phyloP scores from a whole-genome alignment of 192 early-diverging fungal species.

The Bifiguratus adelaidae region DNA sequence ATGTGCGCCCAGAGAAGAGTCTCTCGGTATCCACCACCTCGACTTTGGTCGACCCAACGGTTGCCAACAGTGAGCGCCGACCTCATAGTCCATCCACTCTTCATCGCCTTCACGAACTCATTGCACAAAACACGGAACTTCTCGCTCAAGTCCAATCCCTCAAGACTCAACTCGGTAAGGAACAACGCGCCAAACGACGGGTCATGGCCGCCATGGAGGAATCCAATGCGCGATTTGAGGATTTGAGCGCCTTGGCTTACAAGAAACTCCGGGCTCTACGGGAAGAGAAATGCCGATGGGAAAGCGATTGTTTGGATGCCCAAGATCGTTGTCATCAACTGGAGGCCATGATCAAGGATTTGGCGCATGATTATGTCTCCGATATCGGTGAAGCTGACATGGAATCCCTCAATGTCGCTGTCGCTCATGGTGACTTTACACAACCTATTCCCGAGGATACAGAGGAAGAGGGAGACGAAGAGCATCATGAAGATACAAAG shows the following conservation, averaged over 20 bases:
- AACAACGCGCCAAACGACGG: constrained; percentile 14
- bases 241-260: constrained; percentile 31
- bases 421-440: too few relatives aligned
- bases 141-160: neutral
- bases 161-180: neutral
- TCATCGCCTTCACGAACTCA: neutral
- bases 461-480: too few relatives aligned
- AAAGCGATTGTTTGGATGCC: constrained; percentile 11
- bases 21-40: neutral
- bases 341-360: too few relatives aligned
- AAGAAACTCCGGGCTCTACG: constrained; percentile 35
- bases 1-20: neutral
- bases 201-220: constrained; percentile 31
- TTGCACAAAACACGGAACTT: neutral
- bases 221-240: constrained; percentile 34
- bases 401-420: too few relatives aligned
- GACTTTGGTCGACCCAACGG: too few relatives aligned
- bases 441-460: too few relatives aligned
- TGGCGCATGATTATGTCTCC: too few relatives aligned
- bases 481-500: too few relatives aligned
- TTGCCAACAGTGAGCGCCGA: too few relatives aligned
- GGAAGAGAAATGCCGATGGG: constrained; percentile 24
- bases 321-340: too few relatives aligned
- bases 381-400: too few relatives aligned
- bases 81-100: neutral